These are phyloP conservation scores for Suhomyces choctaworum DNA, from an alignment of 1,139 yeast genomes.

Conservation along the genomic window DNA sequence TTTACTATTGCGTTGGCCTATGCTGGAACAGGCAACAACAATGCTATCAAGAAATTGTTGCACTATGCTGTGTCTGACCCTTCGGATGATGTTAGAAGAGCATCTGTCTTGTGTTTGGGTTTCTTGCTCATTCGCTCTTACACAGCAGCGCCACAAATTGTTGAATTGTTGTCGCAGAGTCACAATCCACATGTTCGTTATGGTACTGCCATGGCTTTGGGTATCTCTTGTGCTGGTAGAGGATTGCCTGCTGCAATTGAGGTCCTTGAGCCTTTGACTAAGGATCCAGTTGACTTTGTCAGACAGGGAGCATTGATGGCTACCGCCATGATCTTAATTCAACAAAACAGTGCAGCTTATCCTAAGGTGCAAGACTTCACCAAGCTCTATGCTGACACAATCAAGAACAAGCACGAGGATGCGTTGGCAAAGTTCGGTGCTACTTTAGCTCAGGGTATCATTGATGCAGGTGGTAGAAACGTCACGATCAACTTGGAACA, in stretches of 20 bases:
- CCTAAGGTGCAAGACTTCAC: constrained; percentile 80
- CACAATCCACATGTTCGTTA: constrained; percentile 98
- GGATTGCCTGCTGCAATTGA: constrained; percentile 87
- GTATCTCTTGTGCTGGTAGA: constrained; percentile 96
- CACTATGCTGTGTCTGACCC: constrained; percentile 97
- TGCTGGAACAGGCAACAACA: constrained; percentile 92
- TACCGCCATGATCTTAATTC: constrained; percentile 86
- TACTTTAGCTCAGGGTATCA: constrained; percentile 93
- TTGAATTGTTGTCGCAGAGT: constrained; percentile 87
- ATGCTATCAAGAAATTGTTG: constrained; percentile 79
- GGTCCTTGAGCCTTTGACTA: constrained; percentile 86
- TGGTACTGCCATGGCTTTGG: constrained; percentile 96
- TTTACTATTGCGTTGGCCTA: constrained; percentile 92
- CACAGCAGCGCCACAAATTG: constrained; percentile 93
- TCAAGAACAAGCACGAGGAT: constrained; percentile 89
- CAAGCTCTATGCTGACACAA: constrained; percentile 71
- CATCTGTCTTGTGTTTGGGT: constrained; percentile 92
- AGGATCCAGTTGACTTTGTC: constrained; percentile 95
- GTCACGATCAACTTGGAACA: constrained; percentile 93
- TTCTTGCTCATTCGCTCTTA: constrained; percentile 88
- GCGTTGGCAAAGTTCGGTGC: constrained; percentile 98
- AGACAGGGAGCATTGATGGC: constrained; percentile 98
- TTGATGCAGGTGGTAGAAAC: constrained; percentile 98
- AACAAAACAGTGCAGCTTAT: constrained; percentile 83
- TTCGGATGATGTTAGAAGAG: constrained; percentile 94